phyloP scores from a whole-genome alignment of 257 asterid genomes.

The Capsicum rhomboideum region DNA sequence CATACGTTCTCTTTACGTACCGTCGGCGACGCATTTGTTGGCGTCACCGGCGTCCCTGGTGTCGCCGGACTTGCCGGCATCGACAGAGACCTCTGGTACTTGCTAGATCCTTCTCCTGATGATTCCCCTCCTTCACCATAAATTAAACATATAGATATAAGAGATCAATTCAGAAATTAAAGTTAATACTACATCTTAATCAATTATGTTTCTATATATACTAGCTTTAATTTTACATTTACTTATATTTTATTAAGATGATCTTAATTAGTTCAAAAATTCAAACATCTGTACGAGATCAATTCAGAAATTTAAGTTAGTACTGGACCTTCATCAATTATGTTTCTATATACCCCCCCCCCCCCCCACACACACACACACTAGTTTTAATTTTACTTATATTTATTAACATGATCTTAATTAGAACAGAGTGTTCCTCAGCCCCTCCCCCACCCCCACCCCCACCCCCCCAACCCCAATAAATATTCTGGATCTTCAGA shows the following conservation, averaged over 20 bases:
- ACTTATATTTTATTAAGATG: too few species aligned
- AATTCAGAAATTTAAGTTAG: neutral
- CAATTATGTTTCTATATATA: neutral
- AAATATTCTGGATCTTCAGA: too few species aligned
- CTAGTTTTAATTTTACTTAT: neutral
- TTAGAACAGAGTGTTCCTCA: too few species aligned
- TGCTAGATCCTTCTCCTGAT: conserved; percentile 35
- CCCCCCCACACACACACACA: too few species aligned
- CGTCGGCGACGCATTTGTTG: conserved; percentile 44
- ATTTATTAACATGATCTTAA: too few species aligned
- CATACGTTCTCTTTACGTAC: conserved; percentile 68
- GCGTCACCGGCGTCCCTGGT: conserved; percentile 67
- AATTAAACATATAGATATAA: neutral
- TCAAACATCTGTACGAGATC: too few species aligned
- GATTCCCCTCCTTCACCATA: conserved; percentile 18
- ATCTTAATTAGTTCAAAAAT: neutral
- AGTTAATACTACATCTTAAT: neutral
- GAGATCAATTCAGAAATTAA: neutral
- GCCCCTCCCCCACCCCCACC: too few species aligned
- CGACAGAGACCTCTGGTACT: conserved; percentile 44
- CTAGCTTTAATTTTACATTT: neutral
- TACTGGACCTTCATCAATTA: neutral
- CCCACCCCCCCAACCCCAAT: too few species aligned
- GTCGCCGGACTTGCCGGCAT: conserved; percentile 45
- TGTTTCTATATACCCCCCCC: neutral